Evolutionary conservation across 805 yeast species (phyloP).

Genomic region (Candida alai): DNA sequence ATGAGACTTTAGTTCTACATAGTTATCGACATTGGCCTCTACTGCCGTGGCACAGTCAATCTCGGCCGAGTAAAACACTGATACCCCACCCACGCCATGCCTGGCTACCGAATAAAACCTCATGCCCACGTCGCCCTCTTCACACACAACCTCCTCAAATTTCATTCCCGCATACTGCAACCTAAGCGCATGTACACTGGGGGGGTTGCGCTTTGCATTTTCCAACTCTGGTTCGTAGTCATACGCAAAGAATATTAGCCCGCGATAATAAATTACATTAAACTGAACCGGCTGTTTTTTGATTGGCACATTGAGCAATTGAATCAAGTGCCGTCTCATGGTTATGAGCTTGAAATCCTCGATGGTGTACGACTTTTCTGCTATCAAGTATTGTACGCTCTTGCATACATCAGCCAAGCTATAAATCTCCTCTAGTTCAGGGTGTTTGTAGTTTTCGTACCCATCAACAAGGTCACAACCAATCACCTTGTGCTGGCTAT

Average conservation of each 20-base stretch:
- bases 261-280: conserved; percentile 16
- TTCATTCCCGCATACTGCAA: conserved; percentile 20
- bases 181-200: conserved; percentile 4
- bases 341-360: conserved; percentile 13
- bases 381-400: conserved; percentile 10
- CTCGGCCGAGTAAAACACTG: conserved; percentile 20
- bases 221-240: conserved; percentile 15
- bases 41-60: conserved; percentile 16
- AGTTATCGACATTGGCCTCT: conserved; percentile 9
- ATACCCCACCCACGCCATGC: conserved; percentile 10
- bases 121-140: not conserved
- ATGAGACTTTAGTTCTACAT: conserved; percentile 25
- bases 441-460: conserved; percentile 11
- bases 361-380: conserved; percentile 4
- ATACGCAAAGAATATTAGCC: conserved; percentile 16
- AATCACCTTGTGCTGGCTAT: conserved; percentile 11
- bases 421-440: conserved; percentile 11
- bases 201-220: conserved; percentile 2
- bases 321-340: conserved; percentile 16
- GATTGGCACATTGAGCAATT: conserved; percentile 19
- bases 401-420: conserved; percentile 14
- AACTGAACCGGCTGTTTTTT: conserved; percentile 12
- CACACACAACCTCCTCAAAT: conserved; percentile 16
- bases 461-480: conserved; percentile 19
- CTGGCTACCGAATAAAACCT: conserved; percentile 15